Evolutionary conservation across 2,329 filamentous ascomycete species (phyloP).

Genomic region (Colletotrichum melonis): DNA sequence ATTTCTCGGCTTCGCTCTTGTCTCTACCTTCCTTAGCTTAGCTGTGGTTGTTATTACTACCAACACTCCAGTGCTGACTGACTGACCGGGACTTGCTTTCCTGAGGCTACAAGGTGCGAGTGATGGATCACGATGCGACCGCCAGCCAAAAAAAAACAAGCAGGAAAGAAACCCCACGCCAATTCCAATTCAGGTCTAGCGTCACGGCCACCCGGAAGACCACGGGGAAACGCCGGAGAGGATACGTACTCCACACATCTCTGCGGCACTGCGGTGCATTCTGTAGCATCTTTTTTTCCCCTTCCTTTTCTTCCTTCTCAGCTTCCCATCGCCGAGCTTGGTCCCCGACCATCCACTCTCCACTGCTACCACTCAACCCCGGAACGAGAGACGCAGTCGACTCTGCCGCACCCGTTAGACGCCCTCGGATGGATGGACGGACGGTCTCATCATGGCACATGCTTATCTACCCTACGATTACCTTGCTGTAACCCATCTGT

Average conservation of each 20-base stretch:
- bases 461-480: not conserved
- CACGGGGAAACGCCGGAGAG: conserved; percentile 31
- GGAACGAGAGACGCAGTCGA: not conserved
- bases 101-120: not conserved
- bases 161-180: not conserved
- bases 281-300: not conserved
- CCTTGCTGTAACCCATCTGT: not conserved
- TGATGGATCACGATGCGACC: not conserved
- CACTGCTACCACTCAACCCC: no score
- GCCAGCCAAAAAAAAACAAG: not conserved
- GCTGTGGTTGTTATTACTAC: no score
- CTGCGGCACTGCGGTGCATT: not conserved
- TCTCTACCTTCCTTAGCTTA: no score
- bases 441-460: conserved; percentile 1
- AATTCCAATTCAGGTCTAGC: conserved; percentile 12
- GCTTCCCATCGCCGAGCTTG: not conserved
- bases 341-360: not conserved
- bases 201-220: conserved; percentile 22
- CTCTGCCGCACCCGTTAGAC: not conserved
- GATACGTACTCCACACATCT: conserved; percentile 17
- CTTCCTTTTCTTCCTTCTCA: not conserved
- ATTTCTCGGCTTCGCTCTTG: not conserved
- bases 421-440: not conserved
- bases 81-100: not conserved
- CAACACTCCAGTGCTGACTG: no score